These are phyloP conservation scores for Rhododendron mucronatum DNA, from an alignment of 148 eudicot species.

Conservation along the genomic window DNA sequence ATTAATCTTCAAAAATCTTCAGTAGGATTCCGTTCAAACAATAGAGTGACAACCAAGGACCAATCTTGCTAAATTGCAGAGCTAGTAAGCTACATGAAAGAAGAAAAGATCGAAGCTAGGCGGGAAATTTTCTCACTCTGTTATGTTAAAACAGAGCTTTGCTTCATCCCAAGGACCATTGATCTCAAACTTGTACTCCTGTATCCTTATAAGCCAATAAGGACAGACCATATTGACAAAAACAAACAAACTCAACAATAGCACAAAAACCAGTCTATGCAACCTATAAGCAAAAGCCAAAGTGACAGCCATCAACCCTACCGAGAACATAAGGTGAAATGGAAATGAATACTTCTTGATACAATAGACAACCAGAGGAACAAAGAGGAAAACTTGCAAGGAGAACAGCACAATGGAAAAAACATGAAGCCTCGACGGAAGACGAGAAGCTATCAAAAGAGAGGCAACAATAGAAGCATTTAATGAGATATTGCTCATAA, in stretches of 20 bases:
- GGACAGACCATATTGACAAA: conserved; percentile 79
- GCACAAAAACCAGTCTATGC: conserved; percentile 56
- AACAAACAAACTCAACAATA: conserved; percentile 54
- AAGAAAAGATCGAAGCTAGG: background rate
- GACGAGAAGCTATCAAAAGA: conserved; percentile 89
- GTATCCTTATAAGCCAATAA: conserved; percentile 28
- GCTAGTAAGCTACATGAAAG: background rate
- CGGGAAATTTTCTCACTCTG: background rate
- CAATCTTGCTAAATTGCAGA: background rate
- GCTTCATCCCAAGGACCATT: conserved; percentile 6
- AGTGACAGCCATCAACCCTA: conserved; percentile 55
- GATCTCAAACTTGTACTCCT: conserved; percentile 3
- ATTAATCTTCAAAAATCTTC: background rate
- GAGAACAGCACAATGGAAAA: conserved; percentile 52
- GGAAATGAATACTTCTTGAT: conserved; percentile 68
- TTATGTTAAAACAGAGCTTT: background rate
- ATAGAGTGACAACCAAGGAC: background rate
- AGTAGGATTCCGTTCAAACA: background rate
- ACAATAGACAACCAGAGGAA: conserved; percentile 67
- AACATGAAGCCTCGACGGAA: conserved; percentile 85
- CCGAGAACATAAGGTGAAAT: conserved; percentile 63
- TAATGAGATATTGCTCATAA: conserved; percentile 51
- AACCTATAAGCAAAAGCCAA: conserved; percentile 46
- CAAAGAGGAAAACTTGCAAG: conserved; percentile 58
- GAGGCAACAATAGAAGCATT: conserved; percentile 62